Evolutionary conservation across 2,329 filamentous ascomycete species (phyloP), one percentile per base, ranked within the genome.

Genomic region (Camillea tinctor): DNA sequence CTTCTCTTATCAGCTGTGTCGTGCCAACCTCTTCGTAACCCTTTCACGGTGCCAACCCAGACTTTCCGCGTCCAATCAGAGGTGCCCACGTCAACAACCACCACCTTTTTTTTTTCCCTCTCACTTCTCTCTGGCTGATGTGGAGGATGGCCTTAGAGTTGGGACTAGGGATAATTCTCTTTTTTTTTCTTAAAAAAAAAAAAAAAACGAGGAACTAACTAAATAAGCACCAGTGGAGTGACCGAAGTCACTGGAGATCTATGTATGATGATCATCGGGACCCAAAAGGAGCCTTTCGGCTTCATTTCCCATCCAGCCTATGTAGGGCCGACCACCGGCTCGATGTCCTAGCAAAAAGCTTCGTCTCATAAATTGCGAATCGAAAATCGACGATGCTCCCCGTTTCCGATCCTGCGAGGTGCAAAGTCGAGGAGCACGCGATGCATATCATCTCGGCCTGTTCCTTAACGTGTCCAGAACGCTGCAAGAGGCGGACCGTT

Each of bases 31-130:
- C 68, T 66, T 69, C 64, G 67, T 67, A 64, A 68, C 67, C 68
- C 66, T 69, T 64, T 62, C 63, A 62, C 61, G 58, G 66, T 66
- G 60, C 63, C 60, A 59, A 60, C 58, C 67, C 63, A 64, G 63
- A 64, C 54, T 64, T 62, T 59, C 58, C 56, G 57, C 56, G 58
- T 58, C 72, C 72, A 74, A 74, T 74, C 70, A 74, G 58, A 50
- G 56, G 21, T 56, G 65, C 69, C 71, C 72, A 74, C 72, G 72
- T 74, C 69, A 67, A 71, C 71, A 64, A 66, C 59, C 64, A 68
- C 64, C 68, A 66, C 62, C 63, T 58, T 62, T 58, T 65, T 44
- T 44, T 44, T 44, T 44, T 44, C 11, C 26, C 26, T 7, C 26
- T 7, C 26, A 7, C 26, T 30, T 44, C 36, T 44, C 36, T 63